These are phyloP conservation scores for Croton setiger DNA, from an alignment of 441 rosid genomes.

Conservation along the genomic window DNA sequence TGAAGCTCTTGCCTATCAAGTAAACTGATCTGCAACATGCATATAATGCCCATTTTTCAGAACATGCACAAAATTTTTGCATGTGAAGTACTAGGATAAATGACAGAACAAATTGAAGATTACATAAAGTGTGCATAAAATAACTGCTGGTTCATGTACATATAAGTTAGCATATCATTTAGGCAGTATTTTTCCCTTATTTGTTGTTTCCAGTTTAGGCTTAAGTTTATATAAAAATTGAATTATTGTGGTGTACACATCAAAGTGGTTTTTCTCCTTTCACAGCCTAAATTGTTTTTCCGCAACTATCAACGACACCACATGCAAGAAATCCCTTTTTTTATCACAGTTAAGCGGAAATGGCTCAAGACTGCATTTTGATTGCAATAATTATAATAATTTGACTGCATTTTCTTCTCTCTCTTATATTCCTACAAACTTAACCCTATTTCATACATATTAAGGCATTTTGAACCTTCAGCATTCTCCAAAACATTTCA, in stretches of 20 bases:
- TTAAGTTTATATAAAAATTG: too few relatives aligned
- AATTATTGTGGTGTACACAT: too few relatives aligned
- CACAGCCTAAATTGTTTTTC: too few relatives aligned
- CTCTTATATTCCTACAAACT: not conserved
- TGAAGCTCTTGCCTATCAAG: slow-evolving; percentile 82
- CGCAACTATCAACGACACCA: too few relatives aligned
- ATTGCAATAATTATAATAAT: not conserved
- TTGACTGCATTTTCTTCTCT: not conserved
- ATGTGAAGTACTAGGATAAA: not conserved
- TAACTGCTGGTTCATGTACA: too few relatives aligned
- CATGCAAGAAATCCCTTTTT: not conserved
- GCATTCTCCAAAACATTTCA: not conserved
- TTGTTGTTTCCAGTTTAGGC: too few relatives aligned
- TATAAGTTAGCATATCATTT: too few relatives aligned
- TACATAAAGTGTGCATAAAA: not conserved
- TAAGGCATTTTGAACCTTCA: not conserved
- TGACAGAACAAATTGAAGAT: not conserved
- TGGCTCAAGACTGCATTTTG: not conserved
- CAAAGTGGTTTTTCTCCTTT: too few relatives aligned
- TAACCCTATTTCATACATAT: not conserved
- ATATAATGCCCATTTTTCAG: slow-evolving; percentile 3
- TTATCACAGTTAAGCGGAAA: not conserved
- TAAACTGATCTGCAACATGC: slow-evolving; percentile 52
- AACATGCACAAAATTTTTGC: not conserved
- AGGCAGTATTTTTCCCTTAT: too few relatives aligned